These are phyloP conservation scores for Alternaria postmessia DNA, from an alignment of 2,329 filamentous ascomycete genomes.

Conservation along the genomic window DNA sequence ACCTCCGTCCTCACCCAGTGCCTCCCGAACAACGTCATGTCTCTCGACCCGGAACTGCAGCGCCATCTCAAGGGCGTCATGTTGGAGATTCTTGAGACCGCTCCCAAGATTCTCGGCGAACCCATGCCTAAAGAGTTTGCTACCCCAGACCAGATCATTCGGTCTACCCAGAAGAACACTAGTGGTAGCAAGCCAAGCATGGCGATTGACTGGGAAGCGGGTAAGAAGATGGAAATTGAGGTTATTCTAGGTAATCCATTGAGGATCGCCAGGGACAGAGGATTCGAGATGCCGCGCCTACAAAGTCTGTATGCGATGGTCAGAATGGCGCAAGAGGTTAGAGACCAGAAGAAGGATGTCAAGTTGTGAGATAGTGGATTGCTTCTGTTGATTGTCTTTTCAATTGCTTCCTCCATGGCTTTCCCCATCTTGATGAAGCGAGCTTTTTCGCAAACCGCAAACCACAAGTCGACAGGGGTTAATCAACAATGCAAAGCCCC, in stretches of 20 bases:
- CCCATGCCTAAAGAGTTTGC: slow-evolving; percentile 68
- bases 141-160: slow-evolving; percentile 68
- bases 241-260: slow-evolving; percentile 77
- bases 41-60: slow-evolving; percentile 68
- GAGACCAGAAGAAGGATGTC: slow-evolving; percentile 51
- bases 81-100: slow-evolving; percentile 72
- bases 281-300: slow-evolving; percentile 71
- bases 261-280: slow-evolving; percentile 67
- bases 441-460: background rate
- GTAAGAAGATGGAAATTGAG: slow-evolving; percentile 73
- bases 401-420: background rate
- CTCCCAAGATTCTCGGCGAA: slow-evolving; percentile 69
- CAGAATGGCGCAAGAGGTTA: slow-evolving; percentile 66
- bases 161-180: slow-evolving; percentile 69
- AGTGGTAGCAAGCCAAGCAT: slow-evolving; percentile 68
- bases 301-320: slow-evolving; percentile 73
- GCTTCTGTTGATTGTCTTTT: background rate
- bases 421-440: background rate
- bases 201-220: slow-evolving; percentile 74
- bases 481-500: background rate
- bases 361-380: slow-evolving; percentile 11
- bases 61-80: slow-evolving; percentile 71
- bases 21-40: slow-evolving; percentile 71
- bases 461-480: background rate
- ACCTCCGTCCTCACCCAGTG: slow-evolving; percentile 73